phyloP scores from a whole-genome alignment of 495 filamentous ascomycete genomes.

The Aspergillus nidulans region DNA sequence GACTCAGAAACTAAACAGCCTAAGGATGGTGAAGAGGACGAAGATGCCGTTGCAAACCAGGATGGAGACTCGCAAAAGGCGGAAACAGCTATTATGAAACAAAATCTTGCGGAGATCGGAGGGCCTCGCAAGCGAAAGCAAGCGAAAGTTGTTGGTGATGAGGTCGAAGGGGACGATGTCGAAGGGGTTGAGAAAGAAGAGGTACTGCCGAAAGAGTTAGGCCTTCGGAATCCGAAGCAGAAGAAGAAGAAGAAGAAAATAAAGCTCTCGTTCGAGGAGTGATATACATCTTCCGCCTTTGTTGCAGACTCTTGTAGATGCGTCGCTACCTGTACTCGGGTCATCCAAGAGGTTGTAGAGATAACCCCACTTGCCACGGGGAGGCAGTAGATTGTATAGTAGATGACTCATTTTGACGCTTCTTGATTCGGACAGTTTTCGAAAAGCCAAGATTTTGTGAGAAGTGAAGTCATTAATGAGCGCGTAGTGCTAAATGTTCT shows the following conservation, averaged over 20 bases:
- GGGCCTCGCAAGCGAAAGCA: slow-evolving; percentile 43
- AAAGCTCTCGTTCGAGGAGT: slow-evolving; percentile 43
- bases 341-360: neutral
- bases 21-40: slow-evolving; percentile 9
- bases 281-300: neutral
- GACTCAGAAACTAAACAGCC: slow-evolving; percentile 9
- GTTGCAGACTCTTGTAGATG: neutral
- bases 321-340: neutral
- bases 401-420: neutral
- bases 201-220: slow-evolving; percentile 20
- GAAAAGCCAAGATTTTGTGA: neutral
- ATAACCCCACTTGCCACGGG: neutral
- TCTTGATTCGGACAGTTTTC: neutral
- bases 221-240: slow-evolving; percentile 32
- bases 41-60: slow-evolving; percentile 8
- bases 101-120: slow-evolving; percentile 41
- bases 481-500: neutral
- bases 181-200: slow-evolving; percentile 25
- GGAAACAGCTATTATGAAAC: slow-evolving; percentile 23
- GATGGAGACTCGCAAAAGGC: slow-evolving; percentile 15
- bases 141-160: slow-evolving; percentile 37
- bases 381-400: neutral
- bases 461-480: neutral
- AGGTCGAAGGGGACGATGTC: slow-evolving; percentile 19
- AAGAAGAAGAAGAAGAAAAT: slow-evolving; percentile 47